phyloP scores from a whole-genome alignment of 148 eudicot genomes.

The Heliamphora exappendiculata region DNA sequence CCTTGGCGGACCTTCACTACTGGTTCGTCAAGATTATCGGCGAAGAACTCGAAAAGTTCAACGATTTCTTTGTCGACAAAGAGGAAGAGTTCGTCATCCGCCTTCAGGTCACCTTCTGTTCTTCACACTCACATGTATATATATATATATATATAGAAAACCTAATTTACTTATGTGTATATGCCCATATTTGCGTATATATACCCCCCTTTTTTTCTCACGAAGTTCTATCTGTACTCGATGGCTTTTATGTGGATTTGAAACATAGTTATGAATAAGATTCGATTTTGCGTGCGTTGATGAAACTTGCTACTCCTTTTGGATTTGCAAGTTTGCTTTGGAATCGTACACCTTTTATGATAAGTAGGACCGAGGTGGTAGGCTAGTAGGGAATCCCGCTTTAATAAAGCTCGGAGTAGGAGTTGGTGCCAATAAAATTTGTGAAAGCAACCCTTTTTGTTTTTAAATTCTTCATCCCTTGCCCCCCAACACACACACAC shows the following conservation, averaged over 20 bases:
- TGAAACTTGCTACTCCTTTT: not conserved
- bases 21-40: slow-evolving; percentile 78
- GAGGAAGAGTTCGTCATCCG: slow-evolving; percentile 86
- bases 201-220: too few relatives aligned
- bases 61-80: slow-evolving; percentile 92
- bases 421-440: not conserved
- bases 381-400: not conserved
- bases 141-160: not conserved
- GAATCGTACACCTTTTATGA: not conserved
- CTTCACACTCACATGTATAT: not conserved
- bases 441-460: not conserved
- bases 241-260: not conserved
- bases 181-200: not conserved
- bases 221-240: too few relatives aligned
- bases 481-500: too few relatives aligned
- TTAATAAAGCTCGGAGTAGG: not conserved
- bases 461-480: too few relatives aligned
- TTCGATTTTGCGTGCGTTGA: not conserved
- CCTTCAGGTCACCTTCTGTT: slow-evolving; percentile 45
- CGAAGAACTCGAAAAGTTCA: slow-evolving; percentile 85
- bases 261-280: not conserved
- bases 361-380: not conserved
- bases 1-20: slow-evolving; percentile 43
- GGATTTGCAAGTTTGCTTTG: not conserved
- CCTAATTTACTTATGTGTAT: not conserved